Conservation (phyloP, 1,139 yeast species). For the Debaryomyces nepalensis region DNA sequence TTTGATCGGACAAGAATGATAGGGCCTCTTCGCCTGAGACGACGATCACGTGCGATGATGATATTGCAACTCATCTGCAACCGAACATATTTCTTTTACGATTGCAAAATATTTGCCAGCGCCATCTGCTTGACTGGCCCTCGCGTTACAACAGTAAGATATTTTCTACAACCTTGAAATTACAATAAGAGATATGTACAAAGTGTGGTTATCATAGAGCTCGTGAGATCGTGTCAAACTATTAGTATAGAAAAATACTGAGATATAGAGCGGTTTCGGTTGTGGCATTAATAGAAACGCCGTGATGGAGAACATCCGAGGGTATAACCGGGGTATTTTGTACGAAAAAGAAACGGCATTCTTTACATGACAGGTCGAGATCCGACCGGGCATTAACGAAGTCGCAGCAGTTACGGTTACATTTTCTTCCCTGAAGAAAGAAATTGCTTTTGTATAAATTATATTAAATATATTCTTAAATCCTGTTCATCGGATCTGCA, state of each 20-base stretch:
- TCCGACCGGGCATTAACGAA: slow-evolving; percentile 1
- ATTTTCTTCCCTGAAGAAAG: neutral
- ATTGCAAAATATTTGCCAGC: neutral
- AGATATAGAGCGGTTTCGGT: slow-evolving; percentile 1
- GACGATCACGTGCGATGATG: neutral
- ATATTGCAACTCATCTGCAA: slow-evolving; percentile 1
- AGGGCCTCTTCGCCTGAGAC: too few relatives aligned
- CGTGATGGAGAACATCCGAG: slow-evolving; percentile 5
- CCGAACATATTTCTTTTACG: neutral
- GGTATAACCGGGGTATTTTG: neutral
- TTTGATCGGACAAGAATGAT: too few relatives aligned
- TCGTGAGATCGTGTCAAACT: slow-evolving; percentile 7
- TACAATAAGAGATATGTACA: neutral
- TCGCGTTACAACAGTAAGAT: too few relatives aligned
- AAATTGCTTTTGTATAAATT: slow-evolving; percentile 2
- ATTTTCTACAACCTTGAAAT: too few relatives aligned
- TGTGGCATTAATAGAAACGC: slow-evolving; percentile 7
- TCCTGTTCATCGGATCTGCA: neutral
- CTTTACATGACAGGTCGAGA: neutral
- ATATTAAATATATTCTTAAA: neutral
- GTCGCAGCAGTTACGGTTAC: neutral
- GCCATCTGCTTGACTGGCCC: too few relatives aligned
- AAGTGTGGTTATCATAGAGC: neutral
- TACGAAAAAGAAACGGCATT: neutral
- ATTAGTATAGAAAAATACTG: neutral